Evolutionary conservation across 768 basidiomycete genomes (phyloP), one percentile per base, ranked within the genome.

Genomic region (Zangia roseola): DNA sequence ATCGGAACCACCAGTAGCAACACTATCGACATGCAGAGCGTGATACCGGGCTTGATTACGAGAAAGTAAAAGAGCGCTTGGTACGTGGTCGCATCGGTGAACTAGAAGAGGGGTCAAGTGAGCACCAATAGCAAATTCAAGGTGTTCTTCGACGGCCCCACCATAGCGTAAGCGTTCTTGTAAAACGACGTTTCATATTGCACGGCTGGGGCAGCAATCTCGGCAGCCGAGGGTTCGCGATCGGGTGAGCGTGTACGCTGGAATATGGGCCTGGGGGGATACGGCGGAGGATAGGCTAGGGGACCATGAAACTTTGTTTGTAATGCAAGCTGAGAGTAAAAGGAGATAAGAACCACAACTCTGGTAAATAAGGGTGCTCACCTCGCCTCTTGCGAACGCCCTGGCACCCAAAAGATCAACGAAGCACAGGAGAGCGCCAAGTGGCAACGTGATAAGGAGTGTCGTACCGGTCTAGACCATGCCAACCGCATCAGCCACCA

Each of bases 21-120:
- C 19, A 71, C 55, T 13, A 88, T 63, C 6, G 80, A 77, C 30
- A 91, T 70, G 16, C 86, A 70, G 23, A 92, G 67, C 1, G 88
- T 89, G 64, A 91, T 86, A 25, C 81, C 76, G 3, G 90, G 88
- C 64, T 92, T 92, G 72, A 92, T 83, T 42, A 91, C 86, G 52
- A 92, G 77, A 70, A 92, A 92, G 64, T 92, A 91, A 74, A 92
- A 91, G 4, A 92, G 75, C 0, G 90, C 84, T 70, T 88, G 87
- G 66, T 89, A 91, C 16, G 89, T 87, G 5, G 85, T 88, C 33
- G 85, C 71, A 59, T 91, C 89, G 35, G 84, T 83, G 68, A 91
- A 91, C 88, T 90, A 55, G 17, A 21, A 7, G 24, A 13, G 48
- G 43, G 33, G 23, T 10, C 17, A 20, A 43, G 36, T 61, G 34